phyloP scores from a whole-genome alignment of 2,329 filamentous ascomycete genomes.

The Pseudodiploospora longispora region DNA sequence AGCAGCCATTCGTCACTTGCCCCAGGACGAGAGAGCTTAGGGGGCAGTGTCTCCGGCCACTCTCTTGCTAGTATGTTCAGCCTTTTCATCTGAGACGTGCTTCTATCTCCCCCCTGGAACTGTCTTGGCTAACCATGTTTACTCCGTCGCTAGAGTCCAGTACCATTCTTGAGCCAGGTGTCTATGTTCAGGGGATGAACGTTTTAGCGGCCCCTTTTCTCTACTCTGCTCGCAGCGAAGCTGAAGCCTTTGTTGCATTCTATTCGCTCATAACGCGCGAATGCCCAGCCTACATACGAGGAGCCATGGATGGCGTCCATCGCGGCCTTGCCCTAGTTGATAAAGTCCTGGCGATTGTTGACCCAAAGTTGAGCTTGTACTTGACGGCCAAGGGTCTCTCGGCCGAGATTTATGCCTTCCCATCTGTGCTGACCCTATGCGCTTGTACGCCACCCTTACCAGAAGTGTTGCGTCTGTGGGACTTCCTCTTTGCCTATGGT shows the following conservation, averaged over 20 bases:
- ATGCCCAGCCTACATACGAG: constrained; percentile 87
- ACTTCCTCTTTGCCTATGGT: constrained; percentile 94
- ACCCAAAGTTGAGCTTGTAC: constrained; percentile 77
- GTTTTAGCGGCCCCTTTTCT: constrained; percentile 92
- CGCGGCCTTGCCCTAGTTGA: constrained; percentile 86
- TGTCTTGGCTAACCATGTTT: constrained; percentile 29
- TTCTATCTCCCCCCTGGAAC: not conserved
- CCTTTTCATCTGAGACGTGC: not conserved
- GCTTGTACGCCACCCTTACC: constrained; percentile 92
- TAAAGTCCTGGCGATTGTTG: constrained; percentile 83
- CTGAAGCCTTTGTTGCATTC: constrained; percentile 89
- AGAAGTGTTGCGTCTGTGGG: constrained; percentile 89
- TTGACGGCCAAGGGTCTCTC: constrained; percentile 80
- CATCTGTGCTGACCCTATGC: constrained; percentile 87
- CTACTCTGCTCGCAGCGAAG: constrained; percentile 88
- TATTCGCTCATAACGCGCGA: constrained; percentile 80
- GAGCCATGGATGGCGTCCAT: constrained; percentile 96
- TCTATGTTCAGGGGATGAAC: constrained; percentile 98
- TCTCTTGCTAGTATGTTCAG: constrained; percentile 26
- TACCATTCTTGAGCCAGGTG: constrained; percentile 57
- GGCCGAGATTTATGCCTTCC: constrained; percentile 93
- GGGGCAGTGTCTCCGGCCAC: constrained; percentile 26
- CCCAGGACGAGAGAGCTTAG: constrained; percentile 22
- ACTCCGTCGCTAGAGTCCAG: constrained; percentile 57
- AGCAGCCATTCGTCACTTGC: constrained; percentile 28